Evolutionary conservation across 345 rosid species (phyloP), one percentile per base, ranked within the genome.

Genomic region (Eucalyptus erythrocorys): DNA sequence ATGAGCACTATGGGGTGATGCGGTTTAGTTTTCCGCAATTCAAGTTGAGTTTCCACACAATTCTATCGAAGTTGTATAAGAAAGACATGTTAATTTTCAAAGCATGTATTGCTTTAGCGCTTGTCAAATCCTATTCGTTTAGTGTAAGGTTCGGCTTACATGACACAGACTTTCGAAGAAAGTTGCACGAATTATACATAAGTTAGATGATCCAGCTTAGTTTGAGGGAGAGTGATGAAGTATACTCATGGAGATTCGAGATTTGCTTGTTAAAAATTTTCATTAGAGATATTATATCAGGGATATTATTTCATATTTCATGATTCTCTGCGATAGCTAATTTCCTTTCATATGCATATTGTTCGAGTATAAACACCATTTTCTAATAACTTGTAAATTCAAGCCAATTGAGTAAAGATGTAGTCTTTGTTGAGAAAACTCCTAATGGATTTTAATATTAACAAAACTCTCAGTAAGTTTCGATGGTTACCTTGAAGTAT

Each of bases 121-220:
- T 19, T 37, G 12, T 71, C 4, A 37, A 19, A 34, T 8, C 3
- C 0, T 19, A 4, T 19, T 51, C 2, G 0, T 51, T 51, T 51
- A 51, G 24, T 51, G 57, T 51, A 51, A 51, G 2, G 24, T 51
- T 1, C 0, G 0, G 2, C 57, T 51, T 0, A 19, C 57, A 19
- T 7, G 0, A 19, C 26, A 19, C 19, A 51, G 24, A 51, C 24
- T 51, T 19, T 51, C 1, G 0, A 1, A 51, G 24, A 51, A 51
- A 19, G 43, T 68, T 68, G 81, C 81, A 71, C 0, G 2, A 9
- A 42, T 37, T 8, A 19, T 10, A 71, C 3, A 6, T 12, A 4
- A 37, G 27, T 7, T 17, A 2, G 6, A 12, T 19, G 43, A 11
- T 71, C 22, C 0, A 2, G 2, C 81, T 37, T 10, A 51, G 0